Evolutionary conservation across 2,329 filamentous ascomycete species (phyloP).

Genomic region (Aspergillus sp.): DNA sequence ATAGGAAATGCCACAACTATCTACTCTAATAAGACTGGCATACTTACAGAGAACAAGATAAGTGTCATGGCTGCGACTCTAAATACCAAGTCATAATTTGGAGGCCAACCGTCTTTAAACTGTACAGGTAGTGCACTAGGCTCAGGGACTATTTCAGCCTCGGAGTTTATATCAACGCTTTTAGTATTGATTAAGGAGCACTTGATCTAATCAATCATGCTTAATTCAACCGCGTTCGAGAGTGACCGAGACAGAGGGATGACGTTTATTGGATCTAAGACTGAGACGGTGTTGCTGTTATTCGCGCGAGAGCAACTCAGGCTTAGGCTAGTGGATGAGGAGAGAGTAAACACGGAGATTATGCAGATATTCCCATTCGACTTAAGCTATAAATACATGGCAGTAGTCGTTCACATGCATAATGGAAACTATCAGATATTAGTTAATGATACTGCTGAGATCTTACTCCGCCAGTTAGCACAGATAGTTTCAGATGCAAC

Average conservation of each 20-base stretch:
- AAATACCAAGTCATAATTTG: slow-evolving; percentile 47
- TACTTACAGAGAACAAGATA: slow-evolving; percentile 65
- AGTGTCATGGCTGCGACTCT: slow-evolving; percentile 59
- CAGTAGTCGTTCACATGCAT: slow-evolving; percentile 58
- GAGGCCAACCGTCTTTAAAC: slow-evolving; percentile 28
- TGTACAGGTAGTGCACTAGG: slow-evolving; percentile 7
- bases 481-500: slow-evolving; percentile 59
- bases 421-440: slow-evolving; percentile 58
- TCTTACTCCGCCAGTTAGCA: slow-evolving; percentile 48
- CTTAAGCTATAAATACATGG: slow-evolving; percentile 69
- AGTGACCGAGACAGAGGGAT: slow-evolving; percentile 59
- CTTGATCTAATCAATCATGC: slow-evolving; percentile 62
- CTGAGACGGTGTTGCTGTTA: slow-evolving; percentile 70
- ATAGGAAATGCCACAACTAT: slow-evolving; percentile 66
- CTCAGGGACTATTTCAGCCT: slow-evolving; percentile 43
- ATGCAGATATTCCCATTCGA: slow-evolving; percentile 59
- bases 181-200: slow-evolving; percentile 55
- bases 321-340: slow-evolving; percentile 61
- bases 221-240: slow-evolving; percentile 71
- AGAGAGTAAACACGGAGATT: slow-evolving; percentile 62
- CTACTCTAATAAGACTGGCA: slow-evolving; percentile 67
- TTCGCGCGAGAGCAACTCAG: slow-evolving; percentile 67
- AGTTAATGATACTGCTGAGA: slow-evolving; percentile 55
- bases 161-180: slow-evolving; percentile 56
- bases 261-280: slow-evolving; percentile 73